These are phyloP conservation scores for Pythium volutum DNA, from an alignment of 352 stramenopile genomes.

Conservation along the genomic window DNA sequence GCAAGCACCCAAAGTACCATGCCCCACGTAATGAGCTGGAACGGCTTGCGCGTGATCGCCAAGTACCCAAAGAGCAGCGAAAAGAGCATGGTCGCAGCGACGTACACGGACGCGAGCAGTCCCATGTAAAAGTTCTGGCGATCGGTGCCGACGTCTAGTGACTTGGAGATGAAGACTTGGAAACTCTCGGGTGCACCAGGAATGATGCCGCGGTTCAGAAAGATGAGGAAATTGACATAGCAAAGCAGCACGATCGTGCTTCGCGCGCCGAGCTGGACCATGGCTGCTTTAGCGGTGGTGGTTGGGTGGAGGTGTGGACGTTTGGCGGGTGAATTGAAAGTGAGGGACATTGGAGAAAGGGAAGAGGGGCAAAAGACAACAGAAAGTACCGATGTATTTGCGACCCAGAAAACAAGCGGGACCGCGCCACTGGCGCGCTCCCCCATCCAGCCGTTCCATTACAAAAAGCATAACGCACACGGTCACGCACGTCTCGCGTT, in stretches of 20 bases:
- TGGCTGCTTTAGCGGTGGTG: too few species aligned
- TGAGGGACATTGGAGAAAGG: too few species aligned
- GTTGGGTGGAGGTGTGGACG: too few species aligned
- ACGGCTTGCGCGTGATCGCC: slow-evolving; percentile 81
- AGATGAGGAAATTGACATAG: slow-evolving; percentile 93
- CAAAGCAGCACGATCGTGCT: slow-evolving; percentile 84
- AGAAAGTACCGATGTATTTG: too few species aligned
- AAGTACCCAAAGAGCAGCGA: slow-evolving; percentile 90
- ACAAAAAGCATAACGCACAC: too few species aligned
- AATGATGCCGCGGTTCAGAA: slow-evolving; percentile 94
- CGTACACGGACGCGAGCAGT: slow-evolving; percentile 88
- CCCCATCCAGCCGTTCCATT: too few species aligned
- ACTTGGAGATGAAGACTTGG: slow-evolving; percentile 87
- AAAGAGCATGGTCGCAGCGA: slow-evolving; percentile 89
- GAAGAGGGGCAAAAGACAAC: too few species aligned
- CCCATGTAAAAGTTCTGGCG: slow-evolving; percentile 82
- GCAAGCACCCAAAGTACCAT: slow-evolving; percentile 78
- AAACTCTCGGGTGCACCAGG: slow-evolving; percentile 91
- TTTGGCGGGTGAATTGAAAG: too few species aligned
- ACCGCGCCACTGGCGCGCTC: too few species aligned
- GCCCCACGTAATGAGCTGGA: slow-evolving; percentile 87
- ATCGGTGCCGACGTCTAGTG: slow-evolving; percentile 49
- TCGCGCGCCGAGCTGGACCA: slow-evolving; percentile 18
- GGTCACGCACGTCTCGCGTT: too few species aligned
- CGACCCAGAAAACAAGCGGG: too few species aligned